A percentile compares a stretch with the other conserved stretches of the same genome.
phyloP scores from a whole-genome alignment of 805 yeast genomes.

The Nakazawaea wickerhamii region DNA sequence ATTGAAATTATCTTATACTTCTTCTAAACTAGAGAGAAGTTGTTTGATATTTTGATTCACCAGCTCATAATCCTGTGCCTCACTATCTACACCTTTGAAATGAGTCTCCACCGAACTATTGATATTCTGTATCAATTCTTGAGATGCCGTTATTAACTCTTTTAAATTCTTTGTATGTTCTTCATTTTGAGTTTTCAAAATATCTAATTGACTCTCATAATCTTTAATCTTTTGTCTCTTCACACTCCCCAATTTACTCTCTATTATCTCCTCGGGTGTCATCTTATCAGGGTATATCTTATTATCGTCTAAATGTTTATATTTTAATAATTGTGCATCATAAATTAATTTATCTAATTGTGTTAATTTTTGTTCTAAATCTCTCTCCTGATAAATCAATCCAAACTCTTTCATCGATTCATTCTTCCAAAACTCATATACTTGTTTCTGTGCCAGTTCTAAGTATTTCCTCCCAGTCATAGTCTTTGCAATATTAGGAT shows the following conservation, averaged over 20 bases:
- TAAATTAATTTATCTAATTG: constrained; percentile 43
- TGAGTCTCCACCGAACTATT: background rate
- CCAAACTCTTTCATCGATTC: constrained; percentile 41
- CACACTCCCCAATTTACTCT: constrained; percentile 14
- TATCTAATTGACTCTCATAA: constrained; percentile 15
- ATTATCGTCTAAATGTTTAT: constrained; percentile 13
- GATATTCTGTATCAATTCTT: constrained; percentile 1
- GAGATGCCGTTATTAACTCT: background rate
- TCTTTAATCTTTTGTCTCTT: constrained; percentile 16
- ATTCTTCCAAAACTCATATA: constrained; percentile 37
- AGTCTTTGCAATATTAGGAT: constrained; percentile 34
- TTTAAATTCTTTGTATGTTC: constrained; percentile 14
- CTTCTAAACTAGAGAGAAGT: constrained; percentile 1
- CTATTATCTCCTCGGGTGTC: constrained; percentile 21
- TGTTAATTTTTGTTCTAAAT: constrained; percentile 36
- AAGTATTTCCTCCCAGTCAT: constrained; percentile 35
- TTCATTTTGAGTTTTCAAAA: constrained; percentile 15
- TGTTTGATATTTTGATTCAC: constrained; percentile 6
- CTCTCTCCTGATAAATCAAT: constrained; percentile 39
- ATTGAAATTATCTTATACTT: background rate
- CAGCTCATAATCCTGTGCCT: constrained; percentile 1
- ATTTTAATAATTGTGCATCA: constrained; percentile 25
- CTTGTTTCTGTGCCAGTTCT: constrained; percentile 39
- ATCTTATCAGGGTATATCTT: constrained; percentile 16
- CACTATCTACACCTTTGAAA: constrained; percentile 5